A percentile compares a stretch with the other conserved stretches of the same genome.
These are phyloP conservation scores for Tarenaya hassleriana DNA, from an alignment of 345 rosid genomes.

Conservation along the genomic window DNA sequence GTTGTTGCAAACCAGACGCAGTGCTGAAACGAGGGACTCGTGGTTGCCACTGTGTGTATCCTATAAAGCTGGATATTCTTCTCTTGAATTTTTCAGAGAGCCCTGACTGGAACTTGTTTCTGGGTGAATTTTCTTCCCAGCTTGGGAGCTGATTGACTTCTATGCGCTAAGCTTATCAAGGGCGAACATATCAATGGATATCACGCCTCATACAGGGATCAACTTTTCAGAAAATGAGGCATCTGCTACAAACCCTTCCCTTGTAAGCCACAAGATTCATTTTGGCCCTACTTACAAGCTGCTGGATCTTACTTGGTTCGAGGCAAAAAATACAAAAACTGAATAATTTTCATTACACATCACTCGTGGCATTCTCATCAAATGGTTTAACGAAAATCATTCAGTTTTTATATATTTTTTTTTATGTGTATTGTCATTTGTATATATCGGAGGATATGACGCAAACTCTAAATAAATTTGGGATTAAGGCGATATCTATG, in stretches of 20 bases:
- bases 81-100: constrained; percentile 62
- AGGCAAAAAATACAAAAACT: too few relatives aligned
- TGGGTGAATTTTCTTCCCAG: constrained; percentile 51
- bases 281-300: too few relatives aligned
- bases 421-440: too few relatives aligned
- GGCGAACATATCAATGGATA: constrained; percentile 68
- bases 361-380: too few relatives aligned
- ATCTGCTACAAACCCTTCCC: constrained; percentile 45
- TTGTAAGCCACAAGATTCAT: too few relatives aligned
- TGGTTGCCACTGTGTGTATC: constrained; percentile 69
- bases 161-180: constrained; percentile 47
- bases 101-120: constrained; percentile 42
- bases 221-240: constrained; percentile 58
- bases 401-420: too few relatives aligned
- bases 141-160: constrained; percentile 60
- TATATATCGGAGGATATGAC: too few relatives aligned
- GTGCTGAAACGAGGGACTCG: constrained; percentile 67
- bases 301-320: too few relatives aligned
- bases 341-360: too few relatives aligned
- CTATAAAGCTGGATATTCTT: constrained; percentile 70
- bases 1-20: constrained; percentile 73
- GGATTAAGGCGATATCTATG: too few relatives aligned
- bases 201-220: constrained; percentile 57
- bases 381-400: too few relatives aligned
- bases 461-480: too few relatives aligned